Base-by-base conservation (phyloP, 805 yeast genomes). In the Candida insectorum region DNA sequence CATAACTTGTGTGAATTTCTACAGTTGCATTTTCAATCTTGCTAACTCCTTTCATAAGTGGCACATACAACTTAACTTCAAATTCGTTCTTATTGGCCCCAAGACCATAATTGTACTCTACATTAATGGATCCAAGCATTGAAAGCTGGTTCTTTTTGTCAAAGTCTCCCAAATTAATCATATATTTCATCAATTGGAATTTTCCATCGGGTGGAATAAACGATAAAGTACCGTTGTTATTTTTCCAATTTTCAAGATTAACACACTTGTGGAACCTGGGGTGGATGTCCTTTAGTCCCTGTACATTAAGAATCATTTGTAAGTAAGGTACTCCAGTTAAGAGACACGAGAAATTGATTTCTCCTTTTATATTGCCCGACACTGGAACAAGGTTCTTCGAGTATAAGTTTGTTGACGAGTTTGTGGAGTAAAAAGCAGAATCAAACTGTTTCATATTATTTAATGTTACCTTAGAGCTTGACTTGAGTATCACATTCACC, bases 131-230 rank as follows among this genome's bases (percentile, higher is more conserved):
- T 0, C 85, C 85, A n/a, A 66, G 49, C 51, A 65, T 44, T 28
- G 40, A 32, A 28, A 39, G 36, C 31, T 37, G 42, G 18, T 42
- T 37, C 17, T 31, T 39, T n/a, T 30, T 39, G 16, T 29, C 20
- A 24, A 26, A 41, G 20, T 31, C 33, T 30, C 56, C 56, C 22
- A 81, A 48, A 43, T 83, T 84, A 19, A 84, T 54, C 5, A 72
- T 65, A 56, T 89, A 89, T 7, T 73, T 57, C 71, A 81, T 73
- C 15, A 89, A 52, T 3, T 69, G 64, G 25, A 77, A 75, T 38
- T 64, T 71, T 5, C 94, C 97, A 56, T 91, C 96, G 0, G 97
- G 95, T 4, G 97, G 98, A 13, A 84, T 70, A 49, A 91, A 86
- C 12, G 77, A 65, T 20, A 88, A 51, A 0, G 59, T 43, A 1